Base-by-base conservation (phyloP, 805 yeast genomes). In the Sugiyamaella mastotermitis region DNA sequence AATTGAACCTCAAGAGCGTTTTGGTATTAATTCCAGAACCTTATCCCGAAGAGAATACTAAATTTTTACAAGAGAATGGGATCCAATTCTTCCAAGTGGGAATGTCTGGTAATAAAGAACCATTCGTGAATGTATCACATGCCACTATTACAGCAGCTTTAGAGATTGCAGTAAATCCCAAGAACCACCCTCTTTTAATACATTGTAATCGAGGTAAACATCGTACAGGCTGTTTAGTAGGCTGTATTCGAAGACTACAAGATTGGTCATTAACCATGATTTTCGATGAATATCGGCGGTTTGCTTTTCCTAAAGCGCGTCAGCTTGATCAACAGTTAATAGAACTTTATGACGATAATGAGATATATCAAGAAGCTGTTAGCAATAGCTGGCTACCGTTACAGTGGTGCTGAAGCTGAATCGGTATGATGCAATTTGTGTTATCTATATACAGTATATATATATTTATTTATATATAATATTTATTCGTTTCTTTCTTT, bases 181-280 rank as follows among this genome's bases (percentile, higher is more conserved):
- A 58, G 16, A 90, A 92, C 60, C 97, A 87, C 42, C 98, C 98
- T 1, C 67, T 92, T 9, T 65, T 92, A 46, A 84, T 92, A 31
- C 98, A 92, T 60, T 92, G 98, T 62, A 92, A 92, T 62, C 67
- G 96, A 42, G 98, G 98, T 8, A 92, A 90, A 58, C 98, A 92
- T 59, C 71, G 98, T 50, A 92, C 98, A 0, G 98, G 98, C 0
- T 92, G 97, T 59, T 68, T 92, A 11, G 88, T 92, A 21, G 98
- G 98, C 2, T 90, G 96, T 55, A 69, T 92, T 23, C 65, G 98
- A 43, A 69, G 92, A 51, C 62, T 88, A 37, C 97, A 90, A 56
- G 78, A 80, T 43, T 92, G 98, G 98, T 80, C 94, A 2, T 61
- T 87, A 46, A 81, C 95, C 1, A 83, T 90, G 77, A 92, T 90